Conservation (phyloP, 2,329 filamentous ascomycete genomes). For the Arthroderma sp. region DNA sequence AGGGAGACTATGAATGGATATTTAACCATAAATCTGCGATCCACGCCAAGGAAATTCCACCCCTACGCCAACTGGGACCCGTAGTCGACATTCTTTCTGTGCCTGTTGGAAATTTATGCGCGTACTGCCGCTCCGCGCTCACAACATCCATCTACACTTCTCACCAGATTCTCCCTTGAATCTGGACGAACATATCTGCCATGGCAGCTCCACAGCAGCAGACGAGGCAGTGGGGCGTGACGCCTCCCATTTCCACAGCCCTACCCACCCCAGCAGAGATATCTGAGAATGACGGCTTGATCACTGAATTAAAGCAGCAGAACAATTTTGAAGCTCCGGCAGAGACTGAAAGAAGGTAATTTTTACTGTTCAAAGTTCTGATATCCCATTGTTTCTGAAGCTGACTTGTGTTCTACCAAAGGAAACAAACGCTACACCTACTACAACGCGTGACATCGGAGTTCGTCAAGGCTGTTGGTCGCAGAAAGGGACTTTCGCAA, state of each 20-base stretch:
- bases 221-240: conserved; percentile 55
- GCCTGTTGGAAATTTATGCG: too few relatives aligned
- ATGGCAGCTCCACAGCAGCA: conserved; percentile 26
- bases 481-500: conserved; percentile 58
- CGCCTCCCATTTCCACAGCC: conserved; percentile 64
- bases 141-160: too few relatives aligned
- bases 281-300: conserved; percentile 61
- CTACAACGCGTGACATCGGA: conserved; percentile 71
- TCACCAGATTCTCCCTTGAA: not conserved
- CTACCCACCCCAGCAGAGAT: conserved; percentile 68
- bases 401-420: conserved; percentile 21
- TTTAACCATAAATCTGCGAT: too few relatives aligned
- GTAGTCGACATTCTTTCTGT: too few relatives aligned
- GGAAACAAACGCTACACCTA: conserved; percentile 58
- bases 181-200: not conserved
- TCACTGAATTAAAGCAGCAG: conserved; percentile 73
- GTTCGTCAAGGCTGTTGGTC: conserved; percentile 72
- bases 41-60: too few relatives aligned
- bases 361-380: not conserved
- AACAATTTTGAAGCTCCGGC: conserved; percentile 80
- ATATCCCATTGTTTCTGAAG: not conserved
- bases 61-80: too few relatives aligned
- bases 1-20: too few relatives aligned
- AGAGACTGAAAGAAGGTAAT: conserved; percentile 70
- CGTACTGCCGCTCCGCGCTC: too few relatives aligned